Base-by-base conservation (phyloP, 768 basidiomycete species). In the Russula dissimulans region DNA sequence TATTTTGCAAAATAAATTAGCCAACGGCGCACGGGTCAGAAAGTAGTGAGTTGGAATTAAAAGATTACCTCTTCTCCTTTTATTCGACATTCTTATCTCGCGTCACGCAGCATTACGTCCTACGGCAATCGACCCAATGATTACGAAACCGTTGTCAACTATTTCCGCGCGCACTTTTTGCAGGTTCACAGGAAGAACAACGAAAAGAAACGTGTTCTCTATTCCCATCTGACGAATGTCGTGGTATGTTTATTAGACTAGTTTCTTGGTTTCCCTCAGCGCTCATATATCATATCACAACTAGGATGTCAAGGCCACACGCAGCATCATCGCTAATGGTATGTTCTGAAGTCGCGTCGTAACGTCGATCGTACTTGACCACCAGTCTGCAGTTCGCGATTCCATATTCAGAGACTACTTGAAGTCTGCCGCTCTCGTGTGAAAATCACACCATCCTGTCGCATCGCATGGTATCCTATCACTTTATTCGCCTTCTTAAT, bases 131-230 rank as follows among this genome's bases (percentile, higher is more conserved):
- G 89, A 43, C 72, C 81, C n/a, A 91, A 92, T 69, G 86, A 86
- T 67, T 90, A 85, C 67, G 87, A 91, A 59, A 82, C 85, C 5
- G 87, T 89, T 22, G 83, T 89, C 45, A 83, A 87, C 68, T 92
- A 92, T 73, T 92, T 93, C 81, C 85, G 87, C 10, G 86, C 88
- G 39, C 91, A 92, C 67, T 93, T 93, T 74, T 74, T 89, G 61
- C 89, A 92, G 71, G 85, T 88, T 17, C 89, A 91, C 70, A 76
- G 84, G 66, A 80, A 81, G 64, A 91, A 89, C 60, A 89, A 91
- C 65, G 84, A 89, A 66, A 86, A 87, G 66, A 80, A 83, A 44
- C 81, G 89, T 53, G 86, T 87, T n/a, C 73, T 92, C 3, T 92
- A 89, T 68, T 85, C 84, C 3, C 90, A 90, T 69, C 77, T 90